Conservation (phyloP, 768 basidiomycete genomes). For the Psilocybe cubensis region DNA sequence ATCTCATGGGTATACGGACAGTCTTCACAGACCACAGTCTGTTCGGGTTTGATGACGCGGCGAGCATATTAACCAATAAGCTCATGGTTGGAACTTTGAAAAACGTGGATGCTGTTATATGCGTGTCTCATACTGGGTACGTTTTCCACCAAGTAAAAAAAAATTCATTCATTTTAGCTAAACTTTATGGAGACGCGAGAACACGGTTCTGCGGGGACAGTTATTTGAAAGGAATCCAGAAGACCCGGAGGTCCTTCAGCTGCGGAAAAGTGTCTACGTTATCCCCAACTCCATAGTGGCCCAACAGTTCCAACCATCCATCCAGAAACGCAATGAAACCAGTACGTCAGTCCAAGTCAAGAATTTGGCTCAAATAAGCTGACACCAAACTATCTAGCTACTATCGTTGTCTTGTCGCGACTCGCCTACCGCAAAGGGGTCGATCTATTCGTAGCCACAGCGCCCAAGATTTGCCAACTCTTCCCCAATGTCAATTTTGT, state of each 20-base stretch:
- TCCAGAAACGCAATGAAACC: slow-evolving; percentile 49
- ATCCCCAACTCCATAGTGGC: slow-evolving; percentile 93
- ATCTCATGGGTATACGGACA: slow-evolving; percentile 83
- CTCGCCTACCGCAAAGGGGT: slow-evolving; percentile 96
- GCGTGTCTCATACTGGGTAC: slow-evolving; percentile 96
- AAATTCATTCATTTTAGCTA: not conserved
- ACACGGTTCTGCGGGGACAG: slow-evolving; percentile 88
- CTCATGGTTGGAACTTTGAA: slow-evolving; percentile 83
- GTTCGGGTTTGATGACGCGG: slow-evolving; percentile 96
- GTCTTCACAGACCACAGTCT: slow-evolving; percentile 97
- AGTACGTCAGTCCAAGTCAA: slow-evolving; percentile 44
- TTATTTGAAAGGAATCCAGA: slow-evolving; percentile 60
- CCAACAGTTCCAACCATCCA: slow-evolving; percentile 79
- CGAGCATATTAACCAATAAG: slow-evolving; percentile 97
- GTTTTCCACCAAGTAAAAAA: slow-evolving; percentile 20
- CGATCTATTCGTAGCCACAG: slow-evolving; percentile 91
- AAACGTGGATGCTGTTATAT: slow-evolving; percentile 94
- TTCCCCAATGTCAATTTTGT: slow-evolving; percentile 91
- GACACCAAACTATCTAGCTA: slow-evolving; percentile 79
- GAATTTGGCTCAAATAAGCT: not conserved
- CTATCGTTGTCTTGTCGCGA: slow-evolving; percentile 88
- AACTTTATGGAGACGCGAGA: slow-evolving; percentile 88
- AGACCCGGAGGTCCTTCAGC: slow-evolving; percentile 45
- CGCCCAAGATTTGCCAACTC: slow-evolving; percentile 83
- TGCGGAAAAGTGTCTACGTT: slow-evolving; percentile 75